Percentiles rank a stretch among this genome's conserved stretches.
Evolutionary conservation across 441 rosid genomes (phyloP).

Genomic region (Melastoma candidum): DNA sequence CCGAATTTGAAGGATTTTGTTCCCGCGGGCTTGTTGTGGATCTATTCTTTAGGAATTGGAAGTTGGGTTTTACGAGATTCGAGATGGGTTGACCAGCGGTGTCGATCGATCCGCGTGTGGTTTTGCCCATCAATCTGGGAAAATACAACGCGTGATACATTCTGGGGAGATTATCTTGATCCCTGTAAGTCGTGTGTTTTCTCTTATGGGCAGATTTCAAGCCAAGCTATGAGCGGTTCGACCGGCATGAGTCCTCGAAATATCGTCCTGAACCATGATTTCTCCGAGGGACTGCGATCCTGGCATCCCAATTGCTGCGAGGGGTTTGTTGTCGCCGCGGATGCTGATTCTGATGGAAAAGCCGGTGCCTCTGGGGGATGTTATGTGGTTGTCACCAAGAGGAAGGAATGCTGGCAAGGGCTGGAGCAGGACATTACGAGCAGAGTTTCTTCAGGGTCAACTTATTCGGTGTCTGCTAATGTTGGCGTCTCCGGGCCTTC

Average conservation of each 20-base stretch:
- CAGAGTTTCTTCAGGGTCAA: constrained; percentile 43
- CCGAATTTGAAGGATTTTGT: too few relatives aligned
- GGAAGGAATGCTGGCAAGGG: constrained; percentile 85
- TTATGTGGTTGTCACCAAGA: constrained; percentile 64
- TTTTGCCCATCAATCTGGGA: too few relatives aligned
- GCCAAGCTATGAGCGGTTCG: constrained; percentile 21
- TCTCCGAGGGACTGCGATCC: constrained; percentile 52
- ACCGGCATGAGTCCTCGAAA: constrained; percentile 22
- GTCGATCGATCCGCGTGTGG: too few relatives aligned
- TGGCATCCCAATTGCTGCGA: constrained; percentile 79
- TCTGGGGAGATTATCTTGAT: too few relatives aligned
- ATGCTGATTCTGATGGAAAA: constrained; percentile 25
- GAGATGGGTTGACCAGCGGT: too few relatives aligned
- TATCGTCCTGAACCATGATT: constrained; percentile 57
- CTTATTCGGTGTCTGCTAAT: constrained; percentile 50
- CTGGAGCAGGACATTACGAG: constrained; percentile 82
- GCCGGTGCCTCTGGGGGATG: constrained; percentile 21
- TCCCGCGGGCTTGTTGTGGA: too few relatives aligned
- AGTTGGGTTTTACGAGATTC: too few relatives aligned
- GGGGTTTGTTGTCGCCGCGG: constrained; percentile 51
- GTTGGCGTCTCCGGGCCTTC: constrained; percentile 61
- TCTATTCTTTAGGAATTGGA: too few relatives aligned
- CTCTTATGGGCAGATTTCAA: constrained; percentile 25
- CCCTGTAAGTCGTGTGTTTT: constrained; percentile 10
- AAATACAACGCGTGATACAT: too few relatives aligned